These are phyloP conservation scores for Raddia guianensis DNA, from an alignment of 176 grass and related monocot genomes.

Conservation along the genomic window DNA sequence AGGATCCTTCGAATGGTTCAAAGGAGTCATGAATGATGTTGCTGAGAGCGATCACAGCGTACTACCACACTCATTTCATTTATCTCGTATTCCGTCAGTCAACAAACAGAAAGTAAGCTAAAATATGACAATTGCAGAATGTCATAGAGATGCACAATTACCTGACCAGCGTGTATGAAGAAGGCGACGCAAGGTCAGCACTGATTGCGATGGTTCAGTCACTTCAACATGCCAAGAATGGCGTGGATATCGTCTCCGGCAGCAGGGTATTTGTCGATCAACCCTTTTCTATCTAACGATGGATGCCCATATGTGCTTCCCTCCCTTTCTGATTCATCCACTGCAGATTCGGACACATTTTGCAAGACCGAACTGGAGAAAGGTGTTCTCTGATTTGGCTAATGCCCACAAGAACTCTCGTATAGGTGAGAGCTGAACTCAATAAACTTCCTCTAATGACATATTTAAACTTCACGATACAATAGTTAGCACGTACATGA, in stretches of 20 bases:
- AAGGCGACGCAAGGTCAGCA: conserved; percentile 94
- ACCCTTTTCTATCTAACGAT: background rate
- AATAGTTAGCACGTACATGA: conserved; percentile 29
- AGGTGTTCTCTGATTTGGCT: conserved; percentile 89
- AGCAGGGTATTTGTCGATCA: conserved; percentile 58
- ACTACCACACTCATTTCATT: conserved; percentile 33
- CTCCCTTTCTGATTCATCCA: conserved; percentile 3
- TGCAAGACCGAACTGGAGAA: conserved; percentile 99
- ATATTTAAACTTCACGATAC: conserved; percentile 14
- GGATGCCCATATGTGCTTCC: background rate
- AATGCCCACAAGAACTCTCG: conserved; percentile 74
- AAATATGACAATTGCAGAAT: conserved; percentile 69
- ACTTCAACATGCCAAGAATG: conserved; percentile 95
- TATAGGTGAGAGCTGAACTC: conserved; percentile 66
- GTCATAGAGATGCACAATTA: conserved; percentile 99
- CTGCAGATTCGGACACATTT: conserved; percentile 95
- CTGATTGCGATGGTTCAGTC: conserved; percentile 94
- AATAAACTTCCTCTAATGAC: background rate
- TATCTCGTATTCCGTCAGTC: background rate
- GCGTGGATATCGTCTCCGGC: conserved; percentile 91
- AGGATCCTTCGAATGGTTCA: conserved; percentile 99
- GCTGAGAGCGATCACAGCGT: conserved; percentile 86
- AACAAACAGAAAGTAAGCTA: conserved; percentile 27
- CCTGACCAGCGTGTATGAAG: conserved; percentile 98
- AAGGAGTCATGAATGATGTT: conserved; percentile 99